These are phyloP conservation scores for Rhodotorula sp. DNA, from an alignment of 1,284 basidiomycete genomes.

Conservation along the genomic window DNA sequence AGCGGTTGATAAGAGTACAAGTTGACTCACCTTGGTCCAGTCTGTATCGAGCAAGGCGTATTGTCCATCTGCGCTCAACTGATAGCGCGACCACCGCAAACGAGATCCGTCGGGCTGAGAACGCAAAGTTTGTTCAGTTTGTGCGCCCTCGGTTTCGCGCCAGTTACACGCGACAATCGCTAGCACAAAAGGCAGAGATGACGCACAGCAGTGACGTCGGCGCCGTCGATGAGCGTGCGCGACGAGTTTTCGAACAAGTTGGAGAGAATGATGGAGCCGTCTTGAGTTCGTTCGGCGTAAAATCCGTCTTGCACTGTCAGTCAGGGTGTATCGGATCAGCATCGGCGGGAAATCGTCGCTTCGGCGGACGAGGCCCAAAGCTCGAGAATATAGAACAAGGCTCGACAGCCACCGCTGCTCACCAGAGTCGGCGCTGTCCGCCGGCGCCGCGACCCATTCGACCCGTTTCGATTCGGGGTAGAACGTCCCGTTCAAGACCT, in stretches of 20 bases:
- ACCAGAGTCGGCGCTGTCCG: background rate
- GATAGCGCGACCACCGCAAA: constrained; percentile 65
- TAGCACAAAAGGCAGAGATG: too few relatives aligned
- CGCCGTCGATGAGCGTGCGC: constrained; percentile 59
- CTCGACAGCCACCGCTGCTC: background rate
- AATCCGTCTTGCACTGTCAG: constrained; percentile 83
- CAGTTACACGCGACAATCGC: too few relatives aligned
- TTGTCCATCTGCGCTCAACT: constrained; percentile 81
- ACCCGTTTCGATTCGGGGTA: constrained; percentile 55
- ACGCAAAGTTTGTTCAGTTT: background rate
- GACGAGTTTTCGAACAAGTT: constrained; percentile 74
- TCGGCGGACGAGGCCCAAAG: too few relatives aligned
- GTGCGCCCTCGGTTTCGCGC: too few relatives aligned
- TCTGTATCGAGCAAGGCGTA: constrained; percentile 77
- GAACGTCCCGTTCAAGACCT: constrained; percentile 88
- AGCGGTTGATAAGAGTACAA: too few relatives aligned
- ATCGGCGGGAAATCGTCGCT: too few relatives aligned
- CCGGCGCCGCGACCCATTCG: constrained; percentile 67
- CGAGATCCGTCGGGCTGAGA: constrained; percentile 46
- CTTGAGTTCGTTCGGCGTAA: constrained; percentile 62
- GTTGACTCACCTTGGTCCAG: constrained; percentile 61
- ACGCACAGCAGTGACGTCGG: constrained; percentile 64
- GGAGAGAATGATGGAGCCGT: constrained; percentile 68
- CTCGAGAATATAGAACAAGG: too few relatives aligned
- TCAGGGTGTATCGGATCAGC: too few relatives aligned